These are phyloP conservation scores for Vicia faba DNA, from an alignment of 306 rosid genomes.

Conservation along the genomic window DNA sequence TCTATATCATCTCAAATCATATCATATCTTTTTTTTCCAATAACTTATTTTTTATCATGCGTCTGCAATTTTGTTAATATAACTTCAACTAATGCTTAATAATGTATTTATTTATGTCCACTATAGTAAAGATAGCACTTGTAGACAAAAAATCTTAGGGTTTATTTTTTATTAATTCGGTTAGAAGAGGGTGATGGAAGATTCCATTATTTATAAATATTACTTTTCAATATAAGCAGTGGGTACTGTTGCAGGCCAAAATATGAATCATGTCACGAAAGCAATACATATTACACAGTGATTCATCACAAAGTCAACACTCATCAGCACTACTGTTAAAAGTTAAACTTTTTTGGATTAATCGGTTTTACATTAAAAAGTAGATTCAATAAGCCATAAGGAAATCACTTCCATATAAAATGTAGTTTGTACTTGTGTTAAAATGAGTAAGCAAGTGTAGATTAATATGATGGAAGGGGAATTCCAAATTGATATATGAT, in stretches of 20 bases:
- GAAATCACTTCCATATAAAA: too few species aligned
- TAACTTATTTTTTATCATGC: not conserved
- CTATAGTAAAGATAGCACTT: not conserved
- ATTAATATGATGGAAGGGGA: too few species aligned
- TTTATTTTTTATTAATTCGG: not conserved
- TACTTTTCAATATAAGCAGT: conserved; percentile 10
- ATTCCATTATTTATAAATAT: not conserved
- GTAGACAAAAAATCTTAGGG: not conserved
- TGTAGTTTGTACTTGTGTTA: too few species aligned
- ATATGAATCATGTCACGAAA: not conserved
- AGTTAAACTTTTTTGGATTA: too few species aligned
- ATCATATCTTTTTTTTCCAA: conserved; percentile 12
- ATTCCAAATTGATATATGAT: too few species aligned
- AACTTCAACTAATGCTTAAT: not conserved
- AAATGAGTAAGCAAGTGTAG: too few species aligned
- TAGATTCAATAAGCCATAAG: too few species aligned
- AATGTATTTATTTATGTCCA: not conserved
- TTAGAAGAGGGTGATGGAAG: conserved; percentile 10
- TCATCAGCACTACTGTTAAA: too few species aligned
- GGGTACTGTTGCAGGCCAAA: conserved; percentile 1
- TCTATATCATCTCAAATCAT: not conserved
- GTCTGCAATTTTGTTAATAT: conserved; percentile 7
- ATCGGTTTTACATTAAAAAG: too few species aligned
- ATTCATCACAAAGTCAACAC: too few species aligned
- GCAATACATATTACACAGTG: too few species aligned